Percentiles rank a stretch among this genome's conserved stretches.
phyloP scores from a whole-genome alignment of 2,329 filamentous ascomycete species.

The Xylaria arbuscula region DNA sequence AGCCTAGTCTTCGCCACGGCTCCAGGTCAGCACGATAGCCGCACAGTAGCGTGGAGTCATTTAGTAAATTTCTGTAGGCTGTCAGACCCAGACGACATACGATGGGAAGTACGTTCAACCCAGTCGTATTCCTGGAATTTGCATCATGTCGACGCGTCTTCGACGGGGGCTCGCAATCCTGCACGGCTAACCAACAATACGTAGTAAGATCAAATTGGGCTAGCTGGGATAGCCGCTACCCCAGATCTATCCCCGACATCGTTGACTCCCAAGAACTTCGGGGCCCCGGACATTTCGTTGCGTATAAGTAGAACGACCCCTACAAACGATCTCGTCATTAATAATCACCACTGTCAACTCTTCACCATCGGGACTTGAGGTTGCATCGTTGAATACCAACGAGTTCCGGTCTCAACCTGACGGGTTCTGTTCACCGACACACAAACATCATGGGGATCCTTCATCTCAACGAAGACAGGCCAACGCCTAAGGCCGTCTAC shows the following conservation, averaged over 20 bases:
- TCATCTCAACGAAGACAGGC: conserved; percentile 65
- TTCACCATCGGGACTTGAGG: conserved; percentile 10
- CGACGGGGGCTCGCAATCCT: not conserved
- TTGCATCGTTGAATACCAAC: conserved; percentile 6
- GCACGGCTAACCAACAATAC: not conserved
- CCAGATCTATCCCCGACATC: conserved; percentile 28
- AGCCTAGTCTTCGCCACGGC: not conserved
- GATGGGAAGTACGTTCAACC: conserved; percentile 32
- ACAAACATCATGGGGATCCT: conserved; percentile 58
- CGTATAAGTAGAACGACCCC: conserved; percentile 21
- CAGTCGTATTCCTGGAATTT: not conserved
- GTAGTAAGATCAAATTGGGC: conserved; percentile 5
- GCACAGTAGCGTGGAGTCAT: not conserved
- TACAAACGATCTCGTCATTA: not conserved
- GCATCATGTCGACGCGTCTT: not conserved
- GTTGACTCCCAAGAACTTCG: conserved; percentile 6
- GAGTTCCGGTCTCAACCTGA: not conserved
- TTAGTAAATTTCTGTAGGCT: not conserved
- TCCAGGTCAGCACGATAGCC: conserved; percentile 9
- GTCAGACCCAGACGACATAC: not conserved
- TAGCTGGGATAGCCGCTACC: conserved; percentile 22
- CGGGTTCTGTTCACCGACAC: conserved; percentile 24
- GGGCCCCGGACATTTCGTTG: conserved; percentile 27
- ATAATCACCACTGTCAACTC: not conserved
- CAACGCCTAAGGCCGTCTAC: conserved; percentile 68